phyloP scores from a whole-genome alignment of 1,284 basidiomycete species.

The Microbotryum scabiosae region DNA sequence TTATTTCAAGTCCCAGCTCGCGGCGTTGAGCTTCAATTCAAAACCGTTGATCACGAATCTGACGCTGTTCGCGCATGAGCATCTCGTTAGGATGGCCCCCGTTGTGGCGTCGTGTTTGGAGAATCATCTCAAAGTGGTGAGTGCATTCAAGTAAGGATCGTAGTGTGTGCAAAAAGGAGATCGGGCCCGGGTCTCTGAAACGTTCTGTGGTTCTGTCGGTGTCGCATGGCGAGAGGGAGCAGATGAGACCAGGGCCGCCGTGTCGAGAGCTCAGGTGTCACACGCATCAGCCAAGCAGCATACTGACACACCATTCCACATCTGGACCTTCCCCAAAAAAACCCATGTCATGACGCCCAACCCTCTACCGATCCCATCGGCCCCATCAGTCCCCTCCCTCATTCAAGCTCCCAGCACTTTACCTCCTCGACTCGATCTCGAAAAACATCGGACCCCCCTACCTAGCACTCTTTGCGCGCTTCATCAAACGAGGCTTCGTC shows the following conservation, averaged over 20 bases:
- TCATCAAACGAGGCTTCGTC: conserved; percentile 54
- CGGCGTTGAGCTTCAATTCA: conserved; percentile 86
- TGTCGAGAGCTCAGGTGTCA: too few relatives aligned
- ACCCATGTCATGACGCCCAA: not conserved
- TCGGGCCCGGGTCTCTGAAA: too few relatives aligned
- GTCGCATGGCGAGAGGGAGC: too few relatives aligned
- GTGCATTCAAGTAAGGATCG: too few relatives aligned
- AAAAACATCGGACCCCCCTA: conserved; percentile 85
- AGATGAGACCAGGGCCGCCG: too few relatives aligned
- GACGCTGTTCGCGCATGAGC: conserved; percentile 89
- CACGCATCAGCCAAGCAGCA: too few relatives aligned
- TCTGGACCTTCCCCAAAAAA: not conserved
- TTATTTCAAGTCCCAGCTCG: conserved; percentile 55
- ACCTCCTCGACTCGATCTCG: conserved; percentile 90
- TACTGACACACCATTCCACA: not conserved
- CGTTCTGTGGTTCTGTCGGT: too few relatives aligned
- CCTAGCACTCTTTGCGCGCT: conserved; percentile 48
- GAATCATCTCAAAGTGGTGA: conserved; percentile 61
- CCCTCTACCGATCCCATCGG: not conserved
- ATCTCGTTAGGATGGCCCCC: conserved; percentile 61
- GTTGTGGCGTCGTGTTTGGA: conserved; percentile 83
- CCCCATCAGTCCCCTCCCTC: conserved; percentile 46
- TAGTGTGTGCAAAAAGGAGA: too few relatives aligned
- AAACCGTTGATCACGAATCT: conserved; percentile 89
- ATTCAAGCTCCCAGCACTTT: conserved; percentile 88